phyloP scores from a whole-genome alignment of 2,329 filamentous ascomycete species.

The Penicillium sp. region DNA sequence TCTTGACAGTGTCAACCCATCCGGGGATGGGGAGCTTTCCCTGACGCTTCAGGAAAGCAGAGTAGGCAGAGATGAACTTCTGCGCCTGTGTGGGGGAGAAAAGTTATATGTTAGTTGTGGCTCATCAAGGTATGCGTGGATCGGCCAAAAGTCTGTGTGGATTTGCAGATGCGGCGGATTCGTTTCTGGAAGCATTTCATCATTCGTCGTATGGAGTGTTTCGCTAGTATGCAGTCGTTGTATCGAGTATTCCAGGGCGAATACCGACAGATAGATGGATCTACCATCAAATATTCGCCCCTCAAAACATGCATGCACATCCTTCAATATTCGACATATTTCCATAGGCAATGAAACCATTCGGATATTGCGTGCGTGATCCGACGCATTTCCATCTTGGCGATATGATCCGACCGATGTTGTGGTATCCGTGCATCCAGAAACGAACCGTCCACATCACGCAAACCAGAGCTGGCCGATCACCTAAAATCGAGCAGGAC shows the following conservation, averaged over 20 bases:
- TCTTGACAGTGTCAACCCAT: slow-evolving; percentile 99
- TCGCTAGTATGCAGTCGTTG: slow-evolving; percentile 5
- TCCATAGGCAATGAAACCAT: not conserved
- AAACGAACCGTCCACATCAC: slow-evolving; percentile 20
- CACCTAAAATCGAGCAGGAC: slow-evolving; percentile 23
- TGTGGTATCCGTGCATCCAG: slow-evolving; percentile 17
- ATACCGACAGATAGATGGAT: not conserved
- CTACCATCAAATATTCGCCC: slow-evolving; percentile 2
- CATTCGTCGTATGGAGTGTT: slow-evolving; percentile 13
- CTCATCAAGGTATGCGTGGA: slow-evolving; percentile 9
- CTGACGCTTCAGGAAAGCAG: slow-evolving; percentile 69
- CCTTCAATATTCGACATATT: slow-evolving; percentile 8
- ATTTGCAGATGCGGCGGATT: slow-evolving; percentile 23
- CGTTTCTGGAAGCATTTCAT: slow-evolving; percentile 19
- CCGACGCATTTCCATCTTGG: slow-evolving; percentile 10
- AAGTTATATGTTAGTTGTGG: slow-evolving; percentile 21
- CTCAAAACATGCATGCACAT: slow-evolving; percentile 6
- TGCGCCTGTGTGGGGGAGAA: slow-evolving; percentile 51
- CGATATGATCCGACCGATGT: slow-evolving; percentile 8
- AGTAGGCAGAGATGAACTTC: slow-evolving; percentile 68
- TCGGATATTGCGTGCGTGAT: slow-evolving; percentile 4
- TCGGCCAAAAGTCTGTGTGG: slow-evolving; percentile 17
- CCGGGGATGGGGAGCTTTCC: slow-evolving; percentile 68
- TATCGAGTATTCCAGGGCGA: not conserved
- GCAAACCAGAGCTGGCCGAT: slow-evolving; percentile 21